A percentile compares a stretch with the other conserved stretches of the same genome.
These are phyloP conservation scores for Penicillium sp. DNA, from an alignment of 2,329 filamentous ascomycete species.

Conservation along the genomic window DNA sequence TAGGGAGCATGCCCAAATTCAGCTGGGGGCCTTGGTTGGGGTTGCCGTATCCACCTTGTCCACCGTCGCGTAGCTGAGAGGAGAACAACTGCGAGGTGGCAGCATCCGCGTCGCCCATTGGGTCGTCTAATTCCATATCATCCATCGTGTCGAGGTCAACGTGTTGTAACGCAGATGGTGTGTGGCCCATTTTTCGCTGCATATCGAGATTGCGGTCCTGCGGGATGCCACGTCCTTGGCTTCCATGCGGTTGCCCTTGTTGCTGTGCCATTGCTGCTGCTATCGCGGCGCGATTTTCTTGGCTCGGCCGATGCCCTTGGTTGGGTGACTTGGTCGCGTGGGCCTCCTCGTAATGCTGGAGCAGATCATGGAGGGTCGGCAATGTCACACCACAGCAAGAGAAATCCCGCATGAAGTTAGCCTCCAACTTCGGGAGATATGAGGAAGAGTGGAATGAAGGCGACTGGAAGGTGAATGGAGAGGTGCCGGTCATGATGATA, in stretches of 20 bases:
- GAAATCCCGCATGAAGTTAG: conserved; percentile 97
- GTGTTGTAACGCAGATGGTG: conserved; percentile 26
- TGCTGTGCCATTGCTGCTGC: conserved; percentile 46
- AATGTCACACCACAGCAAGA: conserved; percentile 86
- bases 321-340: conserved; percentile 67
- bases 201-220: conserved; percentile 31
- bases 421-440: conserved; percentile 91
- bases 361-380: conserved; percentile 84
- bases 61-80: conserved; percentile 62
- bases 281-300: conserved; percentile 48
- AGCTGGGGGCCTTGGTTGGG: conserved; percentile 60
- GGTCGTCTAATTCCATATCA: conserved; percentile 96
- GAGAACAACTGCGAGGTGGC: conserved; percentile 40
- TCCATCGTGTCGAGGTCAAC: conserved; percentile 75
- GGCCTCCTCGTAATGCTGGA: conserved; percentile 94
- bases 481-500: conserved; percentile 92
- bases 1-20: conserved; percentile 70
- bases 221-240: conserved; percentile 31
- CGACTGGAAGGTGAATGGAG: conserved; percentile 85
- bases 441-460: conserved; percentile 95
- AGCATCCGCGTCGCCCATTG: conserved; percentile 49
- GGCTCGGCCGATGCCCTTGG: conserved; percentile 44
- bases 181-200: conserved; percentile 35
- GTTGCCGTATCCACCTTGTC: conserved; percentile 56
- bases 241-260: conserved; percentile 42